These are phyloP conservation scores for Gamsiella multidivaricata DNA, from an alignment of 192 early-diverging fungal species.

Conservation along the genomic window DNA sequence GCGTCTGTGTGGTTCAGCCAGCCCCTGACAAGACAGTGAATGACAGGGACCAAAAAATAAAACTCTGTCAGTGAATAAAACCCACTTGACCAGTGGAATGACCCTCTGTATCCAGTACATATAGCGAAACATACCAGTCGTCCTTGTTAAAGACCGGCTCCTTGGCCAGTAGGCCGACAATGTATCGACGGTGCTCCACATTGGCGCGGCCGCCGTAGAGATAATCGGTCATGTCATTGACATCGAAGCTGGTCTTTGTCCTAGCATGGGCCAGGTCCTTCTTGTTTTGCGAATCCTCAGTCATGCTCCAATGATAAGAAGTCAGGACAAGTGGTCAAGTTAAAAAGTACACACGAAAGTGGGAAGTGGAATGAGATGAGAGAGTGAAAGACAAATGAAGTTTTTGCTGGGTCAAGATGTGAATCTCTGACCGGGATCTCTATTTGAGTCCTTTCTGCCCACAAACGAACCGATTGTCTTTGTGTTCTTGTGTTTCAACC, in stretches of 20 bases:
- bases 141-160: constrained; percentile 50
- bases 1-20: constrained; percentile 53
- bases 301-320: neutral
- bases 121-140: constrained; percentile 26
- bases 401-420: too few species aligned
- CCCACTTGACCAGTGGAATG: neutral
- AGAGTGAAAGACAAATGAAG: neutral
- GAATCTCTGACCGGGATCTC: neutral
- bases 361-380: constrained; percentile 2
- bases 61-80: neutral
- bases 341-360: neutral
- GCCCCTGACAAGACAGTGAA: too few species aligned
- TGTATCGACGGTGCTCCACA: constrained; percentile 44
- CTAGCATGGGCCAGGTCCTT: constrained; percentile 73
- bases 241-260: constrained; percentile 72
- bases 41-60: neutral
- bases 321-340: too few species aligned
- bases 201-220: constrained; percentile 70
- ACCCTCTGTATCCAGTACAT: neutral
- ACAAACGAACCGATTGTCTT: too few species aligned
- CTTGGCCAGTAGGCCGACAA: constrained; percentile 41
- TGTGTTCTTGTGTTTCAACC: neutral
- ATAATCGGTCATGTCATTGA: constrained; percentile 79
- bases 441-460: too few species aligned
- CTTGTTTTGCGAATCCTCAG: constrained; percentile 25